Evolutionary conservation across 345 rosid genomes (phyloP).

Genomic region (Salix exigua): DNA sequence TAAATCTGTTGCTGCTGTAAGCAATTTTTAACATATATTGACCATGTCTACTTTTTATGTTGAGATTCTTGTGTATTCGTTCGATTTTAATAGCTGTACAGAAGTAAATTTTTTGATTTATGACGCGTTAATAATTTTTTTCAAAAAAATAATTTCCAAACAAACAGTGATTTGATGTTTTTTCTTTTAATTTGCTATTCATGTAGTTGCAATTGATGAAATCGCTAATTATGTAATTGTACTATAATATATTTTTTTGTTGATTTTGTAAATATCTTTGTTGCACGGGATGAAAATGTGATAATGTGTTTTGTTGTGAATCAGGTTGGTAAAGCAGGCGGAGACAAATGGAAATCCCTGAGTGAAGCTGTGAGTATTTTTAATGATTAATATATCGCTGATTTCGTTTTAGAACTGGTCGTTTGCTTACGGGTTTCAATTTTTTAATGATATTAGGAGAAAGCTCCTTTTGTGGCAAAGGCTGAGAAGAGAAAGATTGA

Average conservation of each 20-base stretch:
- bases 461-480: slow-evolving; percentile 50
- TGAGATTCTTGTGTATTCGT: not conserved
- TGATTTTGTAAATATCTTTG: too few species aligned
- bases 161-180: not conserved
- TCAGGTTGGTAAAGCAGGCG: slow-evolving; percentile 85
- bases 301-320: not conserved
- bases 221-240: too few species aligned
- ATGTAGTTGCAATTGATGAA: too few species aligned
- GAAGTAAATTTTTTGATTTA: not conserved
- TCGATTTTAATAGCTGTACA: not conserved
- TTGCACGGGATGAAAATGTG: not conserved
- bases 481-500: slow-evolving; percentile 66
- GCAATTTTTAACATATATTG: not conserved
- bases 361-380: slow-evolving; percentile 49
- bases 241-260: too few species aligned
- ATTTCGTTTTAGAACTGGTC: not conserved
- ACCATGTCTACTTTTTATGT: too few species aligned
- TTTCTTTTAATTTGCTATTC: not conserved
- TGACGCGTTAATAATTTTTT: not conserved
- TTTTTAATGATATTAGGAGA: slow-evolving; percentile 40
- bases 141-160: not conserved
- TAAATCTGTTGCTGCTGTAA: slow-evolving; percentile 76
- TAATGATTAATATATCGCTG: not conserved
- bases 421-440: not conserved
- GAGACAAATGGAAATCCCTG: slow-evolving; percentile 72